Conservation (phyloP, 2,329 filamentous ascomycete species). For the Epichloe hybrida region DNA sequence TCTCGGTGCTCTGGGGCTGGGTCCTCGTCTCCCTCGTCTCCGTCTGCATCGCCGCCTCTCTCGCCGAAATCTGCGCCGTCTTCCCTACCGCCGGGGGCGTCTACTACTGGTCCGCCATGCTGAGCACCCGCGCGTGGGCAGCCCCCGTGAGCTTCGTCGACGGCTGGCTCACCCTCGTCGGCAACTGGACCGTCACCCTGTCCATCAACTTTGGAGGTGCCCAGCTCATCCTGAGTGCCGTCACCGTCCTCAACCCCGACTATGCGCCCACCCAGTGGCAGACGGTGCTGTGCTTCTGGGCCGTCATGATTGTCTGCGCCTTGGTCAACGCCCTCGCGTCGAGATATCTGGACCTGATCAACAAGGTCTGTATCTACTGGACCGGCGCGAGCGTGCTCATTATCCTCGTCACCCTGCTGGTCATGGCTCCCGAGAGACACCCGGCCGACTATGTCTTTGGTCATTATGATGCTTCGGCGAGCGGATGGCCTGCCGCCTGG, state of each 20-base stretch:
- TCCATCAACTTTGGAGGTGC: conserved; percentile 60
- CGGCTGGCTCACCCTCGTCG: conserved; percentile 60
- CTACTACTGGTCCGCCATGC: conserved; percentile 62
- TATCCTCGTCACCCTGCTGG: conserved; percentile 56
- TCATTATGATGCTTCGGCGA: conserved; percentile 52
- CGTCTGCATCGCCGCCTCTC: conserved; percentile 53
- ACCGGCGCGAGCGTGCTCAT: conserved; percentile 54
- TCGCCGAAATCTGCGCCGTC: conserved; percentile 62
- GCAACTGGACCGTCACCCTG: conserved; percentile 57
- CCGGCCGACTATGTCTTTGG: conserved; percentile 53
- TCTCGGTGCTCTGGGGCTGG: conserved; percentile 63
- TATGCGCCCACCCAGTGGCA: conserved; percentile 53
- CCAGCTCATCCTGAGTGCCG: conserved; percentile 53
- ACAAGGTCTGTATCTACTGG: conserved; percentile 62
- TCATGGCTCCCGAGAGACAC: conserved; percentile 50
- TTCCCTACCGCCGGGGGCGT: conserved; percentile 48
- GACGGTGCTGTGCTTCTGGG: conserved; percentile 62
- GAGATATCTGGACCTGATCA: conserved; percentile 48
- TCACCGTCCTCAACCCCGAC: conserved; percentile 48
- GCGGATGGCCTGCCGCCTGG: conserved; percentile 56
- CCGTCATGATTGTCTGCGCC: conserved; percentile 49
- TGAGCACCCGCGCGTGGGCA: conserved; percentile 47
- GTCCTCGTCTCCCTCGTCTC: conserved; percentile 53
- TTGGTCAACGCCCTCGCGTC: conserved; percentile 52
- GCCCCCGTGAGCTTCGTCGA: conserved; percentile 56